Conservation (phyloP, 2,329 filamentous ascomycete genomes). For the Byssoonygena ceratinophila region DNA sequence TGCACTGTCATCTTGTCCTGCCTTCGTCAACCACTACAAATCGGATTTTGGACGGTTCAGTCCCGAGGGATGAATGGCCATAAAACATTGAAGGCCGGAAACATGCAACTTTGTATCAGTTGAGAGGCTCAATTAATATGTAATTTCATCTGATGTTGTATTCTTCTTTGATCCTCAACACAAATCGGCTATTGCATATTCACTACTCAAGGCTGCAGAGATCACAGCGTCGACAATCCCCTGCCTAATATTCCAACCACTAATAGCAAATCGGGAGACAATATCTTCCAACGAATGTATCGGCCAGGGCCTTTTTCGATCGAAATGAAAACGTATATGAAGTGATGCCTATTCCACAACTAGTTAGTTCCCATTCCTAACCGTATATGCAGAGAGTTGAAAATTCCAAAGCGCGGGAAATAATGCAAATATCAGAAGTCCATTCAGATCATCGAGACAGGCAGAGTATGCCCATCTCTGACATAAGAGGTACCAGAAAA, state of each 20-base stretch:
- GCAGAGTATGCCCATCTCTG: constrained; percentile 42
- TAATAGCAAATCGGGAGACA: no score
- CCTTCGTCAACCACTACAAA: not conserved
- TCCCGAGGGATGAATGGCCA: not conserved
- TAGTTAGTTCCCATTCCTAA: not conserved
- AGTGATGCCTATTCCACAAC: not conserved
- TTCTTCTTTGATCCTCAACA: not conserved
- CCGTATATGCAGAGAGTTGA: not conserved
- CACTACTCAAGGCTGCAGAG: no score
- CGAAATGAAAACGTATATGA: not conserved
- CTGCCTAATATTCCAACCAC: no score
- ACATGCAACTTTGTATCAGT: no score
- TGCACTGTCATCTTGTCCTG: not conserved
- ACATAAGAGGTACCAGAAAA: constrained; percentile 96
- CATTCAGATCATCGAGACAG: constrained; percentile 61
- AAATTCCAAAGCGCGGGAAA: not conserved
- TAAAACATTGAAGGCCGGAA: not conserved
- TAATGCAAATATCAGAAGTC: constrained; percentile 55
- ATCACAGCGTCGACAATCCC: no score
- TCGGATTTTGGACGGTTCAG: not conserved
- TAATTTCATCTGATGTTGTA: no score
- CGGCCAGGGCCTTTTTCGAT: no score
- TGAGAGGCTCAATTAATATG: no score
- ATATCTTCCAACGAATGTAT: no score
- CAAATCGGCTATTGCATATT: not conserved